Evolutionary conservation across 2,329 filamentous ascomycete genomes (phyloP), one percentile per base, ranked within the genome.

Genomic region (Talaromyces piceae): DNA sequence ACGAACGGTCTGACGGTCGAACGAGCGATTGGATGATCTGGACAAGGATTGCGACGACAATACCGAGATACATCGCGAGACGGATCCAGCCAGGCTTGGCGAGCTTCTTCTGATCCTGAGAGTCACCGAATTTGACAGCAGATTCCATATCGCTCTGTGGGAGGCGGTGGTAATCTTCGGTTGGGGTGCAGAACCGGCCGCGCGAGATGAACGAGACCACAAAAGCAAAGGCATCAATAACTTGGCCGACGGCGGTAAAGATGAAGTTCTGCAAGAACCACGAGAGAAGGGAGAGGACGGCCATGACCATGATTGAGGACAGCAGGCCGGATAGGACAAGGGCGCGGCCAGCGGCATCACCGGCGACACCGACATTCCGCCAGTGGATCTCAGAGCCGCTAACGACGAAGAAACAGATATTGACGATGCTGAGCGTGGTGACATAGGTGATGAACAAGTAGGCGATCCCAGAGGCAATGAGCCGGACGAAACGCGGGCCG

Each of bases 311-410:
- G 3, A 67, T 39, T 30, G 67, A 66, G 7, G 65, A 64, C 4
- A 64, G 63, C 48, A 68, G 52, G 0, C 65, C 66, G 6, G 64
- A 54, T 0, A 68, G 53, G 3, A 65, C 67, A 7, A 61, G 58
- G 30, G 67, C 59, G 22, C 64, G 63, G 6, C 64, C 64, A 2
- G 65, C 62, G 49, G 67, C 64, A 47, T 59, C 56, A 41, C 63
- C 63, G 53, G 67, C 66, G 26, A 59, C 57, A 26, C 58, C 60
- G 37, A 63, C 62, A 47, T 67, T 65, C 50, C 61, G 59, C 66
- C 66, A 68, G 57, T 68, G 65, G 37, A 68, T 67, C 53, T 68
- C 66, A 25, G 65, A 64, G 6, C 66, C 65, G 30, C 62, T 66
- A 11, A 62, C 59, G 23, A 66, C 49, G 46, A 62, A 68, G 45